phyloP scores from a whole-genome alignment of 495 filamentous ascomycete species.

The Neurospora hispaniola region DNA sequence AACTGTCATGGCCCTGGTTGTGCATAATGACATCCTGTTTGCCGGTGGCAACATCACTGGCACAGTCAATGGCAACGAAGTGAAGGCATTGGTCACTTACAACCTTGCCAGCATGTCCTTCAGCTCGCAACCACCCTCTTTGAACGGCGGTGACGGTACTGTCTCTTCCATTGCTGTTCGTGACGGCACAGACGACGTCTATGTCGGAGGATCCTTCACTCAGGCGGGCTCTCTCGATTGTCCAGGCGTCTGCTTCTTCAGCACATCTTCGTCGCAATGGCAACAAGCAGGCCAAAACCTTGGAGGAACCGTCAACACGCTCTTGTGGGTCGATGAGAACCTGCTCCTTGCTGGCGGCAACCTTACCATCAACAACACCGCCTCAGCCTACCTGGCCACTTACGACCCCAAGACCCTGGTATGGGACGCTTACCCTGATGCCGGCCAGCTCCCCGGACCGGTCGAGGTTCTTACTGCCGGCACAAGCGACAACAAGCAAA shows the following conservation, averaged over 20 bases:
- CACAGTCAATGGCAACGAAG: slow-evolving; percentile 43
- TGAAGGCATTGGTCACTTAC: slow-evolving; percentile 73
- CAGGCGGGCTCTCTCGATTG: slow-evolving; percentile 77
- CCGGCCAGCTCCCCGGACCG: slow-evolving; percentile 60
- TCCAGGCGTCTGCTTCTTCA: slow-evolving; percentile 68
- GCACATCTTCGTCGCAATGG: slow-evolving; percentile 60
- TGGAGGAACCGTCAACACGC: slow-evolving; percentile 52
- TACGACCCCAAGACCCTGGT: slow-evolving; percentile 53
- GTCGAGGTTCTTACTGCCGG: slow-evolving; percentile 68
- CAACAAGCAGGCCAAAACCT: slow-evolving; percentile 60
- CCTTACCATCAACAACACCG: slow-evolving; percentile 53
- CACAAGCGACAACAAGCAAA: slow-evolving; percentile 48
- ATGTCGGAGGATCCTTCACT: slow-evolving; percentile 73
- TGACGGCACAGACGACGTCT: slow-evolving; percentile 60
- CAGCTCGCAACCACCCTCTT: slow-evolving; percentile 55
- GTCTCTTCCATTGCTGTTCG: slow-evolving; percentile 65
- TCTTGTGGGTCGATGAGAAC: slow-evolving; percentile 64
- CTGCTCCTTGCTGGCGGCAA: slow-evolving; percentile 67
- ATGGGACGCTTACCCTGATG: slow-evolving; percentile 59
- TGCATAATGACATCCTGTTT: slow-evolving; percentile 60
- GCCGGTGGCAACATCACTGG: slow-evolving; percentile 75
- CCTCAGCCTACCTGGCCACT: slow-evolving; percentile 54
- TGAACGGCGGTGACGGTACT: slow-evolving; percentile 55
- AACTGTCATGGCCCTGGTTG: slow-evolving; percentile 59
- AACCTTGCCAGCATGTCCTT: slow-evolving; percentile 55